A percentile compares a stretch with the other conserved stretches of the same genome.
Evolutionary conservation across 768 basidiomycete genomes (phyloP).

Genomic region (Hypholoma sublateritium): DNA sequence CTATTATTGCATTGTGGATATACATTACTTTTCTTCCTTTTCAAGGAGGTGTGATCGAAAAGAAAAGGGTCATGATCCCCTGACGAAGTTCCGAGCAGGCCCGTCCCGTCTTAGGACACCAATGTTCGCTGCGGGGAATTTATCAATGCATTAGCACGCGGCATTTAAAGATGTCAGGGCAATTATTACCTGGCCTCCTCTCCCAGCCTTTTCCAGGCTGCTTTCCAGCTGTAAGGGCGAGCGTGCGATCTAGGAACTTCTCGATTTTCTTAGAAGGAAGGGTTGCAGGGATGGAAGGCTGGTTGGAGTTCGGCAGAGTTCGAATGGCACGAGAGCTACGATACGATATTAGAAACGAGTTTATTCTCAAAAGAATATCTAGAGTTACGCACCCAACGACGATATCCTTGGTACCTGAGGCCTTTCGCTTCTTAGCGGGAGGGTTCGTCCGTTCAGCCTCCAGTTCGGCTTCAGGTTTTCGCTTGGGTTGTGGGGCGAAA

Average conservation of each 20-base stretch:
- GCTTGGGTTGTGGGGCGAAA: constrained; percentile 33
- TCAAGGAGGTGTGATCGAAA: neutral
- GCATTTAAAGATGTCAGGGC: constrained; percentile 11
- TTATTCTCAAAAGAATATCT: neutral
- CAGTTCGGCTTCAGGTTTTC: constrained; percentile 17
- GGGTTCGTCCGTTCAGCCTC: neutral
- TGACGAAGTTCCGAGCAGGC: constrained; percentile 54
- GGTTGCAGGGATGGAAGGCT: constrained; percentile 36
- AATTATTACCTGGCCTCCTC: constrained; percentile 48
- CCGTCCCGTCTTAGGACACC: constrained; percentile 54
- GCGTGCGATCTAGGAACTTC: constrained; percentile 51
- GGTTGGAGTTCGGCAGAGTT: constrained; percentile 33
- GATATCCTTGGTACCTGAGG: constrained; percentile 43
- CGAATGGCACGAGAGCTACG: constrained; percentile 55
- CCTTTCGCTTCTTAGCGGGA: constrained; percentile 29
- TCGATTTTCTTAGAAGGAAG: constrained; percentile 48
- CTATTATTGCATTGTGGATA: neutral
- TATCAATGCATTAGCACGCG: neutral
- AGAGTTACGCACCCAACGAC: constrained; percentile 49
- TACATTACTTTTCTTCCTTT: neutral
- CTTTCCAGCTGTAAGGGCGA: constrained; percentile 44
- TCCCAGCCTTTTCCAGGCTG: constrained; percentile 52
- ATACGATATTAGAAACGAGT: neutral
- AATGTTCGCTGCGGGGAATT: constrained; percentile 43
- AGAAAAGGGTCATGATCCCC: constrained; percentile 17